phyloP scores from a whole-genome alignment of 257 asterid species.

The Agastache rugosa region DNA sequence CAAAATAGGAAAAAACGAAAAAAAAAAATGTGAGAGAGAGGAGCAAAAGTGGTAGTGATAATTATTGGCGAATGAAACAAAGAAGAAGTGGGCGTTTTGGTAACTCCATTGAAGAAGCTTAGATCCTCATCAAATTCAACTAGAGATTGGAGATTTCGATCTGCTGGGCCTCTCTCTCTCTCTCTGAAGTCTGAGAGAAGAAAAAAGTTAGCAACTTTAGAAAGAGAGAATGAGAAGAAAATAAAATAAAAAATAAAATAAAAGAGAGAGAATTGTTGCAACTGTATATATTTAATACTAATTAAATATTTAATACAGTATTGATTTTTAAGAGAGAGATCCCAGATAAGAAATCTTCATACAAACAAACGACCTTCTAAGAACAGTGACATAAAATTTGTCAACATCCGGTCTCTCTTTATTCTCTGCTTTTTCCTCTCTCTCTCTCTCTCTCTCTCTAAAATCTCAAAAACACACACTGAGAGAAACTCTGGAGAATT shows the following conservation, averaged over 20 bases:
- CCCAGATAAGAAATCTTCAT: conserved; percentile 93
- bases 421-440: conserved; percentile 43
- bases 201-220: conserved; percentile 46
- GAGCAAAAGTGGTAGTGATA: conserved; percentile 17
- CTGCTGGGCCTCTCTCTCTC: conserved; percentile 69
- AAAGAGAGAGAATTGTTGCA: conserved; percentile 33
- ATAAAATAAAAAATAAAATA: background rate
- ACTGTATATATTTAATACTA: conserved; percentile 38
- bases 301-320: conserved; percentile 13
- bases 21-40: conserved; percentile 5
- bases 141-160: conserved; percentile 79
- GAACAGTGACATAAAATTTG: conserved; percentile 90
- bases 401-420: conserved; percentile 92
- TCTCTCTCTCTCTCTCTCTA: conserved; percentile 8
- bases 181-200: conserved; percentile 31
- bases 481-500: background rate
- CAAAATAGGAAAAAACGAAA: conserved; percentile 26
- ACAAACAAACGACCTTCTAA: conserved; percentile 85
- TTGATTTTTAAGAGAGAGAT: conserved; percentile 55
- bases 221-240: conserved; percentile 53
- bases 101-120: conserved; percentile 81
- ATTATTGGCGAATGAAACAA: conserved; percentile 51
- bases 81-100: conserved; percentile 45
- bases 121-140: conserved; percentile 78
- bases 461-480: background rate